phyloP scores from a whole-genome alignment of 1,284 basidiomycete genomes.

The Rhizoctonia solani region DNA sequence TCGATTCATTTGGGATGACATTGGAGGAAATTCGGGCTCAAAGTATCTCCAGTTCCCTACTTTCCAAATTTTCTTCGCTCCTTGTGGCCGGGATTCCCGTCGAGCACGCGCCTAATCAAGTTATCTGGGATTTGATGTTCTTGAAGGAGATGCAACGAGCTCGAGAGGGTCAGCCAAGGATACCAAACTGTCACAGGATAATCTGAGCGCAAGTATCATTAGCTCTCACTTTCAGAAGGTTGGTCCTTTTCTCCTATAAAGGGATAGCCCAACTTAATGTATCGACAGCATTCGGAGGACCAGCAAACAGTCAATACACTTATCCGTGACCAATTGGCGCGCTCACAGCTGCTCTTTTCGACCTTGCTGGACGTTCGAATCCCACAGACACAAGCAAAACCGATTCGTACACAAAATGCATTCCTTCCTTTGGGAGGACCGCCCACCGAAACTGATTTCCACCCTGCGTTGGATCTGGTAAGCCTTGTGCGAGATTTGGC shows the following conservation, averaged over 20 bases:
- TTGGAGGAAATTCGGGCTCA: constrained; percentile 44
- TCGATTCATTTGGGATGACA: constrained; percentile 56
- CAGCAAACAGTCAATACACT: constrained; percentile 46
- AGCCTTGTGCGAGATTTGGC: constrained; percentile 57
- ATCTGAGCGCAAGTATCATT: constrained; percentile 4
- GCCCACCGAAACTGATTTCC: constrained; percentile 52
- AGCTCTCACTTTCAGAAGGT: constrained; percentile 17
- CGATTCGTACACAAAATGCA: constrained; percentile 29
- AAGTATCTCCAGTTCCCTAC: constrained; percentile 45
- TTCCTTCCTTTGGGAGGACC: constrained; percentile 43
- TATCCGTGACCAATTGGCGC: constrained; percentile 46
- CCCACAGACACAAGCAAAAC: constrained; percentile 16
- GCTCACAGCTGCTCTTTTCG: constrained; percentile 41
- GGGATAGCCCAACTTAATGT: constrained; percentile 43
- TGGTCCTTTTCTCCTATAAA: background rate
- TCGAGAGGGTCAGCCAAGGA: constrained; percentile 47
- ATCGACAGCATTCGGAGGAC: constrained; percentile 41
- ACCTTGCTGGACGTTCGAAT: constrained; percentile 34
- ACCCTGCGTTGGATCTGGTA: constrained; percentile 58
- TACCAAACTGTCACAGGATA: constrained; percentile 37
- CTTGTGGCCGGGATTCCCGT: constrained; percentile 33
- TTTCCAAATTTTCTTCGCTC: constrained; percentile 37
- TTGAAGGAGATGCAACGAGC: constrained; percentile 50
- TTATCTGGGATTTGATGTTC: constrained; percentile 54
- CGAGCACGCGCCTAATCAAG: constrained; percentile 42